These are phyloP conservation scores for Cladorrhinum sp. DNA, from an alignment of 2,329 filamentous ascomycete species.

Conservation along the genomic window DNA sequence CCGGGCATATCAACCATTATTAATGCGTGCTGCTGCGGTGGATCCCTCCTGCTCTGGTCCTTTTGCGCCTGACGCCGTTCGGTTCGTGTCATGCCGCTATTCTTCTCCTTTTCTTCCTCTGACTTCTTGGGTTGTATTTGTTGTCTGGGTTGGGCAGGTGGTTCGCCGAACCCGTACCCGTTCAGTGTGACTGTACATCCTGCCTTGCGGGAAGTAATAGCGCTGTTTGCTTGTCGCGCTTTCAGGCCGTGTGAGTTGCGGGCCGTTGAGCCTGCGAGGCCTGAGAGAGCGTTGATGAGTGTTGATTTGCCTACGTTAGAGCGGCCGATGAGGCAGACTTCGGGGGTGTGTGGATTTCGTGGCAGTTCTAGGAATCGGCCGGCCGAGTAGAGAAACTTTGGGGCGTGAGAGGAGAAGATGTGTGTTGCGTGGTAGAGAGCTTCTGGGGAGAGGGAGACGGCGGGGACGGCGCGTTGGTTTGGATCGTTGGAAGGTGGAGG, in stretches of 20 bases:
- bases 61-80: conserved; percentile 18
- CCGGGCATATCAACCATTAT: conserved; percentile 43
- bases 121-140: conserved; percentile 23
- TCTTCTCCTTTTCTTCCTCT: conserved; percentile 8
- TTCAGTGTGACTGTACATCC: conserved; percentile 56
- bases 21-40: conserved; percentile 45
- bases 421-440: conserved; percentile 26
- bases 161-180: conserved; percentile 52
- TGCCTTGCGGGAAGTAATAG: conserved; percentile 48
- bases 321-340: conserved; percentile 77
- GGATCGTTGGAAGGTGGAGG: conserved; percentile 29
- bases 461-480: conserved; percentile 20
- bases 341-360: conserved; percentile 51
- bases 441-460: conserved; percentile 13
- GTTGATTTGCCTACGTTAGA: conserved; percentile 90
- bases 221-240: conserved; percentile 46
- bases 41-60: conserved; percentile 31
- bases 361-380: conserved; percentile 46
- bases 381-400: conserved; percentile 49
- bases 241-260: conserved; percentile 29
- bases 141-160: conserved; percentile 26
- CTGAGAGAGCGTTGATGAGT: conserved; percentile 77
- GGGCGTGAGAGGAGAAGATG: conserved; percentile 28
- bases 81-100: conserved; percentile 15
- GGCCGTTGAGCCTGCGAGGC: conserved; percentile 33